Evolutionary conservation across 1,284 basidiomycete genomes (phyloP).

Genomic region (Cystobasidium sp.): DNA sequence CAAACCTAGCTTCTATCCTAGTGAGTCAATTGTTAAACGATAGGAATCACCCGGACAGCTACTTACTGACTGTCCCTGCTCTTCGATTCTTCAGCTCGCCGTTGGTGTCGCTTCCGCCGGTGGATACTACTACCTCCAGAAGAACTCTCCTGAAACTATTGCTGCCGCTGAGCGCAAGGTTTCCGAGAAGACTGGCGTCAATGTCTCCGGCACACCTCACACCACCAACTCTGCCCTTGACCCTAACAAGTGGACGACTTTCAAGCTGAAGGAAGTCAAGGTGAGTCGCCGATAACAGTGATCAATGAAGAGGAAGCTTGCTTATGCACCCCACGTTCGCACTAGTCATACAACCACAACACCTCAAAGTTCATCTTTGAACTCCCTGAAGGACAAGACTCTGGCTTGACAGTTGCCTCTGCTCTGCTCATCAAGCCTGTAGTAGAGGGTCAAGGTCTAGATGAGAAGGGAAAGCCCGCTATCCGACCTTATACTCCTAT

Average conservation of each 20-base stretch:
- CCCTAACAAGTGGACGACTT: constrained; percentile 61
- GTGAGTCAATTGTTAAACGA: constrained; percentile 1
- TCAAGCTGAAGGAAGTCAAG: constrained; percentile 80
- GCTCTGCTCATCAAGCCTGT: constrained; percentile 63
- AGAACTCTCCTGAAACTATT: constrained; percentile 34
- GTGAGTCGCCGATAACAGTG: constrained; percentile 54
- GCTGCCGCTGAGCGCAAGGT: constrained; percentile 25
- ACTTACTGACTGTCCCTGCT: not conserved
- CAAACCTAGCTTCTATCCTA: constrained; percentile 34
- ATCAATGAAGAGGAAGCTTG: not conserved
- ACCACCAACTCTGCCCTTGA: constrained; percentile 41
- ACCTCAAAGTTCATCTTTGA: constrained; percentile 83
- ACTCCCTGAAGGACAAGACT: constrained; percentile 77
- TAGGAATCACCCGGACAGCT: not conserved
- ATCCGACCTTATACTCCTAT: constrained; percentile 65
- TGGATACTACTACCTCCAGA: constrained; percentile 41
- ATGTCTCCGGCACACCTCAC: constrained; percentile 14
- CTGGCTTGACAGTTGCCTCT: constrained; percentile 72
- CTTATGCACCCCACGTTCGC: not conserved
- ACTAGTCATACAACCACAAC: constrained; percentile 80
- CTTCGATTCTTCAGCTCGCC: constrained; percentile 32
- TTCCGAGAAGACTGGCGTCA: constrained; percentile 20
- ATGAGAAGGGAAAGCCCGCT: constrained; percentile 85
- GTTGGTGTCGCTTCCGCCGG: constrained; percentile 40
- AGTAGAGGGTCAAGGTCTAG: constrained; percentile 59